These are phyloP conservation scores for Chlamydomonas applanata DNA, from an alignment of 139 green algal species.

Conservation along the genomic window DNA sequence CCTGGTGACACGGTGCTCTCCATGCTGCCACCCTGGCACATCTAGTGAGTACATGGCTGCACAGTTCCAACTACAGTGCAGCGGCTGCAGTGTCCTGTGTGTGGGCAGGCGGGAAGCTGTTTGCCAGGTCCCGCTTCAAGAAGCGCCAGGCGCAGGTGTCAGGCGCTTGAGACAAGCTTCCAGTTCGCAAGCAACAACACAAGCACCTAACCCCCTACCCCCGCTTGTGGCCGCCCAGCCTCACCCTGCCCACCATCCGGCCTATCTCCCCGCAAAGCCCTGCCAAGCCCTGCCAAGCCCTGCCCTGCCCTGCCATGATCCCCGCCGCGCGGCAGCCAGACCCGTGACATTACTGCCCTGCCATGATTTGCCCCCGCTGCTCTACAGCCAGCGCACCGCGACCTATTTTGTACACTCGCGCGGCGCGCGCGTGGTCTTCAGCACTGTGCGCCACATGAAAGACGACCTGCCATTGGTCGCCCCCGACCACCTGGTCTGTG, in stretches of 20 bases:
- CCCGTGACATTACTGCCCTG: too few relatives aligned
- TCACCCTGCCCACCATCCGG: too few relatives aligned
- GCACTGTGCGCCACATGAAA: constrained; percentile 75
- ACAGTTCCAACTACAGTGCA: too few relatives aligned
- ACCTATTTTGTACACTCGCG: constrained; percentile 22
- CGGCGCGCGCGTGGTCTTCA: constrained; percentile 65
- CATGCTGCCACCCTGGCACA: constrained; percentile 94
- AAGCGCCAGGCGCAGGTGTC: not conserved
- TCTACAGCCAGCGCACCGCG: constrained; percentile 13
- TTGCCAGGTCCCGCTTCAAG: not conserved
- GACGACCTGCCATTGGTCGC: constrained; percentile 70
- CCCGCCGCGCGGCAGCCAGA: too few relatives aligned
- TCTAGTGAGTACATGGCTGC: constrained; percentile 76
- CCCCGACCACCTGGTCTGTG: constrained; percentile 87
- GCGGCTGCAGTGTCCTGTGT: constrained; percentile 63
- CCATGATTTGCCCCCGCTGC: too few relatives aligned
- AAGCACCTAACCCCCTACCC: too few relatives aligned
- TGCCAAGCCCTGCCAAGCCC: too few relatives aligned
- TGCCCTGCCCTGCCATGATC: too few relatives aligned
- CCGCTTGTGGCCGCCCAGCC: too few relatives aligned
- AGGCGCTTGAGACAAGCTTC: not conserved
- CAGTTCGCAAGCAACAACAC: too few relatives aligned
- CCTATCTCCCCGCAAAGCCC: too few relatives aligned
- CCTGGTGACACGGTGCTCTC: constrained; percentile 61
- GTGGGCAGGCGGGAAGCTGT: constrained; percentile 43